Percentiles rank a stretch among this genome's conserved stretches.
These are phyloP conservation scores for Termitomyces sp. DNA, from an alignment of 768 basidiomycete species.

Conservation along the genomic window DNA sequence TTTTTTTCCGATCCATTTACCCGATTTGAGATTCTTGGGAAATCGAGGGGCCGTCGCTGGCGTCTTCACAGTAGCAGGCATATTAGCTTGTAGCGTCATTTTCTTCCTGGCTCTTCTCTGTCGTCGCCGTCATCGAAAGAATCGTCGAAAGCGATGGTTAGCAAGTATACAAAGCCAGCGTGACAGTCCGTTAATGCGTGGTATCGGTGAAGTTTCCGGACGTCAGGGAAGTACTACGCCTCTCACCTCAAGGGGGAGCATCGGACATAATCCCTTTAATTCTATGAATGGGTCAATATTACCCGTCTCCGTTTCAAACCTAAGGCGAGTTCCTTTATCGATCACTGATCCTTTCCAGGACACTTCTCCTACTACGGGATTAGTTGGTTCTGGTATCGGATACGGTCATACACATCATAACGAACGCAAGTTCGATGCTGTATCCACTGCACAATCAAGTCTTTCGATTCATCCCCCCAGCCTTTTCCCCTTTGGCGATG, in stretches of 20 bases:
- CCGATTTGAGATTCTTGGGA: constrained; percentile 45
- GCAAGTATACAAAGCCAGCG: constrained; percentile 29
- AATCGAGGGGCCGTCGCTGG: constrained; percentile 69
- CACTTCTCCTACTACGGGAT: neutral
- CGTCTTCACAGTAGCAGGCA: constrained; percentile 65
- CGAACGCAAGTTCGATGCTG: constrained; percentile 11
- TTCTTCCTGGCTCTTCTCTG: constrained; percentile 39
- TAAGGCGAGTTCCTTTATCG: constrained; percentile 2
- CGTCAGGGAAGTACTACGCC: constrained; percentile 1
- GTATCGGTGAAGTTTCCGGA: neutral
- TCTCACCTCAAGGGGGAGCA: neutral
- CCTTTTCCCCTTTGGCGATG: constrained; percentile 31
- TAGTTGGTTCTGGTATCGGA: constrained; percentile 2
- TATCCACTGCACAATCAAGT: constrained; percentile 35
- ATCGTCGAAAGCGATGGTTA: constrained; percentile 31
- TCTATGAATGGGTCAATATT: neutral
- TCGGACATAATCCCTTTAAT: neutral
- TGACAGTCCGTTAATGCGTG: constrained; percentile 22
- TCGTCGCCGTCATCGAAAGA: constrained; percentile 34
- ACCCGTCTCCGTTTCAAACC: neutral
- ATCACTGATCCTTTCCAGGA: neutral
- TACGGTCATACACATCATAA: constrained; percentile 6
- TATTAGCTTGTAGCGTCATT: constrained; percentile 42
- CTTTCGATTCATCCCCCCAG: constrained; percentile 47
- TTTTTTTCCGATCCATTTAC: neutral